Evolutionary conservation across 306 rosid genomes (phyloP), one percentile per base, ranked within the genome.

Genomic region (Coriaria nepalensis): DNA sequence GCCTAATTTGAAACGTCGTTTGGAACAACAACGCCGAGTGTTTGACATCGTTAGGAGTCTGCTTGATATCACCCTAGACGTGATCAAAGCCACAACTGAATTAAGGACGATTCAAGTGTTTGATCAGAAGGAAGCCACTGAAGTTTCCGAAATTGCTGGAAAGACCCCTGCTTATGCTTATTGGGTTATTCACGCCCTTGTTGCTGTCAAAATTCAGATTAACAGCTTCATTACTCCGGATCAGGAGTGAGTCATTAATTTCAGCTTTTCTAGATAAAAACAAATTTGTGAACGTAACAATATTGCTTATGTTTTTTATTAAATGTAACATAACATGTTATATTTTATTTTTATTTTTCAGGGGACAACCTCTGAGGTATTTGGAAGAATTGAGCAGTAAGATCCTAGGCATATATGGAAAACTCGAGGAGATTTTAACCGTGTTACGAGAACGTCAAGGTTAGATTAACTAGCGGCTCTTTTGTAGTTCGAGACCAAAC

Each of bases 161-260:
- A 33, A 57, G 14, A 57, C 46, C 12, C 62, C 62, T 14, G 47
- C 37, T 43, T n/a, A 32, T 15, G 47, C 50, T 13, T 57, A 57
- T 45, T 57, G 62, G 62, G 37, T 45, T 45, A 57, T 57, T 8
- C 52, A 36, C 33, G 8, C 40, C 20, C 35, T 36, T 10, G 52
- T 57, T 7, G 53, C 62, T 57, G 14, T 43, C 7, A 37, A 6
- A 5, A 46, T 45, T 13, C 5, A 57, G 8, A 45, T 57, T 37
- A 34, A 41, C 15, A 12, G 33, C 5, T 45, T 6, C 40, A 11
- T 46, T 10, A 45, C 43, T 15, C 5, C 5, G 2, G 41, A 14
- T n/a, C 3, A 36, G 62, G 45, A 45, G 36, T 51, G 13, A 34
- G 0, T 45, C 6, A 2, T 6, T 51, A 14, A 8, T 13, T 5